A percentile compares a stretch with the other conserved stretches of the same genome.
These are phyloP conservation scores for Solanum okadae DNA, from an alignment of 257 asterid genomes.

Conservation along the genomic window DNA sequence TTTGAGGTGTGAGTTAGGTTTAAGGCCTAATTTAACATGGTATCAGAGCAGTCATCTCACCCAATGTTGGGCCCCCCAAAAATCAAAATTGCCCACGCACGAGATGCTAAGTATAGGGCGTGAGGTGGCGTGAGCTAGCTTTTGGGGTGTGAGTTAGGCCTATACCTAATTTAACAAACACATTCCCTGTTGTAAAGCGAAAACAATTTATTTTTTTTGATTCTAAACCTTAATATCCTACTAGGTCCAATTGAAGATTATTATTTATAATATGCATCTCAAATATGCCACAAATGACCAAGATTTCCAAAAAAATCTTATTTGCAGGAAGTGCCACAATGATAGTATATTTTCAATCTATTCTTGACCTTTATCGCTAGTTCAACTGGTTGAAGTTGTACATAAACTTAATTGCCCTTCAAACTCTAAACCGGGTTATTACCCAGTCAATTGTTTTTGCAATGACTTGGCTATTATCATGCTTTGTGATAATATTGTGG, in stretches of 20 bases:
- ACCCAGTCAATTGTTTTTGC: background rate
- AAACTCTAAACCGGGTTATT: background rate
- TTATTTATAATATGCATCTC: background rate
- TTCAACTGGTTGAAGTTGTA: background rate
- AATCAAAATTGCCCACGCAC: background rate
- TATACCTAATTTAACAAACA: background rate
- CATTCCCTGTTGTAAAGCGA: background rate
- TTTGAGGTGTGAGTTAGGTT: background rate
- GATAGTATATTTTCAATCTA: background rate
- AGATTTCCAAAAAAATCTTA: background rate
- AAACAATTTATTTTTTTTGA: background rate
- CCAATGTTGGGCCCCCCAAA: background rate
- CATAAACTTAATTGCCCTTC: background rate
- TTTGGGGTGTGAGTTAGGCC: background rate
- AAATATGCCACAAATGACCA: background rate
- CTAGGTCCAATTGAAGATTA: background rate
- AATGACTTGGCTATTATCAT: background rate
- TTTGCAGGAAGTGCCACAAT: background rate
- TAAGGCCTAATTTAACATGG: background rate
- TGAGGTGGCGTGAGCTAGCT: too few relatives aligned
- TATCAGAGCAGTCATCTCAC: background rate
- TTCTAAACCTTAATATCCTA: background rate
- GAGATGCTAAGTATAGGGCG: background rate
- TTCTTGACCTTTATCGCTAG: background rate
- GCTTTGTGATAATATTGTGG: background rate